Evolutionary conservation across 495 filamentous ascomycete genomes (phyloP), one percentile per base, ranked within the genome.

Genomic region (Penicillium roqueforti): DNA sequence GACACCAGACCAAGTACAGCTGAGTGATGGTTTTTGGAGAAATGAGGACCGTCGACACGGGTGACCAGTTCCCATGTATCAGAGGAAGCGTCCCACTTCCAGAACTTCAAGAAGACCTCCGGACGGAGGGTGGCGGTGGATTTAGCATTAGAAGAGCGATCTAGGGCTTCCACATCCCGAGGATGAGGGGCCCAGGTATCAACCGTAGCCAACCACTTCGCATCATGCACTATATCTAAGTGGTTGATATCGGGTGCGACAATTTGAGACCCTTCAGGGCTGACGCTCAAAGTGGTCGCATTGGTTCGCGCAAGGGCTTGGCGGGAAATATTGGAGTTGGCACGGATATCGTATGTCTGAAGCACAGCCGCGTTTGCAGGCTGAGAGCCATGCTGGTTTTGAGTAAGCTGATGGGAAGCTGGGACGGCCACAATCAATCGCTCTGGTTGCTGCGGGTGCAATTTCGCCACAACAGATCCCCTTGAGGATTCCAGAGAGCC

Each of bases 251-350:
- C 83, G 7, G 93, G 92, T 53, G 95, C 84, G 1, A 76, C 66
- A 41, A 97, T 79, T 18, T 78, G 74, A 37, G 80, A 78, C 0
- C 84, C 80, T 51, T 87, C 85, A 18, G 87, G 86, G 2, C 85
- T 83, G 20, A 86, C 73, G 51, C 87, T 93, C 53, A 87, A 68
- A 46, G 85, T 87, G 0, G 93, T 97, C 6, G 86, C 80, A 60
- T 93, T 95, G 25, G 89, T 96, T 51, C 95, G 80, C 6, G 91
- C 84, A 37, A 97, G 74, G 14, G 92, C 90, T 69, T 99, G 93
- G 50, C 89, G 85, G 19, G 84, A 83, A 36, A 96, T 66, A 55
- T 91, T 84, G 25, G 79, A 82, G 55, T 86, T 80, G 3, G 86
- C 79, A 23, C 80, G 78, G 19, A 92, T 77, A 65, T 97, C 88